These are phyloP conservation scores for Zoysia matrella DNA, from an alignment of 202 grass and related monocot genomes.

Conservation along the genomic window DNA sequence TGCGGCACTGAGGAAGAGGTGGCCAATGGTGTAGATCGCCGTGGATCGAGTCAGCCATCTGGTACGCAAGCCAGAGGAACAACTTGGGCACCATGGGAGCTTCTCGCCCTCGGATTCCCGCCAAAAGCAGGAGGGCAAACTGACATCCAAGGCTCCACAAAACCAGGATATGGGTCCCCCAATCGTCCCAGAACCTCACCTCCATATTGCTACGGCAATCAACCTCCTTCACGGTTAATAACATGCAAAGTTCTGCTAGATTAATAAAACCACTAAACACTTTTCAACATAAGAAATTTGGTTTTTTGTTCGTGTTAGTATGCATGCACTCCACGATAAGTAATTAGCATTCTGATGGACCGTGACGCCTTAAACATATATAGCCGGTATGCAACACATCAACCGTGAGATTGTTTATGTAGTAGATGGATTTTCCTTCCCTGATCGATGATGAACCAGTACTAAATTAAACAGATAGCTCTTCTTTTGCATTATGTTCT, in stretches of 20 bases:
- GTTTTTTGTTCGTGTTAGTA: no score
- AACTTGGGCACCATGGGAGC: background rate
- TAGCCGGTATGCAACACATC: no score
- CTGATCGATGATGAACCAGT: no score
- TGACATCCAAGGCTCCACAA: conserved; percentile 49
- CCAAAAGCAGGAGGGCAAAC: conserved; percentile 38
- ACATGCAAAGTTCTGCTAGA: no score
- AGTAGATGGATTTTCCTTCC: no score
- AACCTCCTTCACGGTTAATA: background rate
- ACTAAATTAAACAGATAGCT: no score
- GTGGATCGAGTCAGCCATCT: conserved; percentile 39
- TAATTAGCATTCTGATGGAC: no score
- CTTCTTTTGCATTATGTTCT: no score
- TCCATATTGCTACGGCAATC: conserved; percentile 4
- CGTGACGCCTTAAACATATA: no score
- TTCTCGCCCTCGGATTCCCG: conserved; percentile 26
- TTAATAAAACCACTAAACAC: no score
- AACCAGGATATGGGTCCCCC: conserved; percentile 46
- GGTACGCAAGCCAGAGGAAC: conserved; percentile 46
- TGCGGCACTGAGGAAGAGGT: conserved; percentile 16
- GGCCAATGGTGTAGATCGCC: conserved; percentile 38
- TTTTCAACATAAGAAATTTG: no score
- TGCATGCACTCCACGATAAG: background rate
- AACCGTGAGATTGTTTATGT: no score
- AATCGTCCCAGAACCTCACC: conserved; percentile 11